Percentiles rank a stretch among this genome's conserved stretches.
phyloP scores from a whole-genome alignment of 73 alveolate species.

The Diophrys appendiculata region DNA sequence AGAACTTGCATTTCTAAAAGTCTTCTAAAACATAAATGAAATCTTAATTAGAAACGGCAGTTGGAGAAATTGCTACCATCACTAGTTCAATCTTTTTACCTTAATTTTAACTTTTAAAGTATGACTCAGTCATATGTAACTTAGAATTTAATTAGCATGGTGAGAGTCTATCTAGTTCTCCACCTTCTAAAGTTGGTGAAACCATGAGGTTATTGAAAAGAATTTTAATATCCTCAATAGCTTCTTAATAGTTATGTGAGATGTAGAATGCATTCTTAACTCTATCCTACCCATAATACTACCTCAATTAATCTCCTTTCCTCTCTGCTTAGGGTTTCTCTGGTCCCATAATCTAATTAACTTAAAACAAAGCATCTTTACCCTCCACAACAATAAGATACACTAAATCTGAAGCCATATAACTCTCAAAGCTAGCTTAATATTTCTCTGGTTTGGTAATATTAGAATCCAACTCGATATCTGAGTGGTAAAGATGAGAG shows the following conservation, averaged over 20 bases:
- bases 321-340: conserved; percentile 11
- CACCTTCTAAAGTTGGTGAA: neutral
- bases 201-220: neutral
- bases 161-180: neutral
- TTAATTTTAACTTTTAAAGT: too few species aligned
- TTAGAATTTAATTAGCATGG: neutral
- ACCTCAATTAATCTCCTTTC: conserved; percentile 32
- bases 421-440: too few species aligned
- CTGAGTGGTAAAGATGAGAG: too few species aligned
- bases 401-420: conserved; percentile 6
- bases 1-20: conserved; percentile 17
- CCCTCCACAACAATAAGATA: neutral
- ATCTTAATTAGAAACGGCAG: conserved; percentile 11
- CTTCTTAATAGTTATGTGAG: conserved; percentile 20
- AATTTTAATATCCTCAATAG: conserved; percentile 7
- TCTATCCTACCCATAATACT: conserved; percentile 25
- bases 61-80: conserved; percentile 27
- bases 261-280: conserved; percentile 28
- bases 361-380: neutral
- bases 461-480: too few species aligned
- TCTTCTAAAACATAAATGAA: conserved; percentile 30
- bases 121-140: neutral
- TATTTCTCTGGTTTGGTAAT: too few species aligned
- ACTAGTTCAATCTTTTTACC: conserved; percentile 31
- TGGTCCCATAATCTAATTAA: conserved; percentile 12